phyloP scores from a whole-genome alignment of 257 asterid genomes.

The Forsythia suspensa region DNA sequence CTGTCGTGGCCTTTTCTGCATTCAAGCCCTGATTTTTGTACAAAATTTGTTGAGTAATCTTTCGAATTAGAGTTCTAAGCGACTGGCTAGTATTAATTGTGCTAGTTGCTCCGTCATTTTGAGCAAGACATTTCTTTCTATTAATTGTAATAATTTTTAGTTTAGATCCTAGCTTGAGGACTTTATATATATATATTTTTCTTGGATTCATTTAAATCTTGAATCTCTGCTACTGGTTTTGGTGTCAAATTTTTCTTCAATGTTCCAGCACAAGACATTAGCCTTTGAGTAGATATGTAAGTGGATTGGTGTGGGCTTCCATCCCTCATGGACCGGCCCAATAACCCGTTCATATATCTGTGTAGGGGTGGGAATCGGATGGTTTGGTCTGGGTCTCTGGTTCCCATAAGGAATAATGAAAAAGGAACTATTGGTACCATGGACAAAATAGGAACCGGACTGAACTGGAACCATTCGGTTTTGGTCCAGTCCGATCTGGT shows the following conservation, averaged over 20 bases:
- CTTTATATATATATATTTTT: neutral
- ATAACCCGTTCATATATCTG: neutral
- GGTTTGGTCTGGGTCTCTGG: too few species aligned
- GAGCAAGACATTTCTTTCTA: constrained; percentile 6
- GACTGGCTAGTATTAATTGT: constrained; percentile 2
- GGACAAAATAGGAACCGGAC: too few species aligned
- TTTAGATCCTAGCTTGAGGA: constrained; percentile 23
- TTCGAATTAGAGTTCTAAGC: neutral
- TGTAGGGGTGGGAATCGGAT: too few species aligned
- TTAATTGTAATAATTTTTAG: constrained; percentile 24
- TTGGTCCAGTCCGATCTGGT: too few species aligned
- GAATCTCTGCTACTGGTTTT: constrained; percentile 24
- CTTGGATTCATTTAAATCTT: constrained; percentile 11
- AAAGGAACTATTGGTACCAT: too few species aligned
- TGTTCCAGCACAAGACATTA: neutral
- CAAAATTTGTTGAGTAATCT: constrained; percentile 13
- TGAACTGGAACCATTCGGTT: too few species aligned
- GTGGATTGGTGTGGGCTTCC: neutral
- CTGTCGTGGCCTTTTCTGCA: constrained; percentile 71
- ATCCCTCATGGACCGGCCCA: neutral
- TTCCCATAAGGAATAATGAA: too few species aligned
- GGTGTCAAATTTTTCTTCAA: neutral
- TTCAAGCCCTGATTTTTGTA: constrained; percentile 56
- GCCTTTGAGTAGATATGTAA: neutral
- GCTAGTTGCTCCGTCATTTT: constrained; percentile 16